Evolutionary conservation across 306 rosid species (phyloP), one percentile per base, ranked within the genome.

Genomic region (Arachis hypogaea): DNA sequence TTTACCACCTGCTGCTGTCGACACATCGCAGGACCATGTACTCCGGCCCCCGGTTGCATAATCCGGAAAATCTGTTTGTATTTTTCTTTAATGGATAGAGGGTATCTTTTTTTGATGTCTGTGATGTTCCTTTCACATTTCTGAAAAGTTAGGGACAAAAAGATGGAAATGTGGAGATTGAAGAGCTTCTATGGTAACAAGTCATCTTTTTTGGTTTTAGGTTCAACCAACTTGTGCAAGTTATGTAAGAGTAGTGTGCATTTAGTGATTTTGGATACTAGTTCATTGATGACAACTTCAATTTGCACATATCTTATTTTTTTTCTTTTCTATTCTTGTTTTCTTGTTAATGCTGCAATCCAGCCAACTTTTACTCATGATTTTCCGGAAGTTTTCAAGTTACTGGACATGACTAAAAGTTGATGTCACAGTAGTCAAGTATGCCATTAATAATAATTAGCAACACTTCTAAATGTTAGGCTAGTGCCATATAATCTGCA

Each of bases 11-110:
- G 81, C 93, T 43, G 80, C 93, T 7, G 84, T 92, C 56, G 98
- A 92, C 72, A 89, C 93, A 68, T 92, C 98, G 12, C 93, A 88
- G 60, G 97, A 92, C 81, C 97, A 92, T 73, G 83, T 88, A 56
- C 93, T 88, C 11, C 91, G 89, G 38, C 88, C 97, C 11, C 97
- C 97, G 1, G 97, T 89, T 75, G 97, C 97, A 43, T 92, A 81
- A 88, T 52, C 62, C 30, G 55, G 52, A 38, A 57, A 80, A 29
- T 16, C 58, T 52, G 8, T 9, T 6, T 62, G 50, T n/a, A 8
- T 44, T 57, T 46, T 73, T 46, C 47, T 16, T 11, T 61, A 22
- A 11, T 68, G 63, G 54, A 63, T 68, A 69, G 54, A 63, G 10
- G 30, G 62, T 59, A 61, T 68, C 68, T 57, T 0, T 42, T 38